These are phyloP conservation scores for Sanguinoderma infundibulare DNA, from an alignment of 1,284 basidiomycete genomes.

Conservation along the genomic window DNA sequence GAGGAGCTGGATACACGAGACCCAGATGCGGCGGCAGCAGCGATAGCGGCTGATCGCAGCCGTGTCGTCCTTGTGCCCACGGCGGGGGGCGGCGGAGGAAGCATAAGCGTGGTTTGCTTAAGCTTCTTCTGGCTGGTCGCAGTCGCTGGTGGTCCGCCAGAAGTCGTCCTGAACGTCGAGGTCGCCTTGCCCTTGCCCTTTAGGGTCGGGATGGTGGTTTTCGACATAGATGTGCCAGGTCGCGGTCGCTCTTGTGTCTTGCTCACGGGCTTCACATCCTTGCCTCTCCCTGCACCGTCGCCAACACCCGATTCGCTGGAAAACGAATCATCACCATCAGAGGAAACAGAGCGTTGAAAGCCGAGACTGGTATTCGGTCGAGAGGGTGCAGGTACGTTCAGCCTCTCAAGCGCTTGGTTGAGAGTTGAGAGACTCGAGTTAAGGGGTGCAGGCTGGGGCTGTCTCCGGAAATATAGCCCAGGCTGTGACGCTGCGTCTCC, in stretches of 20 bases:
- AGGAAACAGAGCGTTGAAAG: conserved; percentile 46
- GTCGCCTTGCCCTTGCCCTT: neutral
- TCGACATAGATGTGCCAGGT: neutral
- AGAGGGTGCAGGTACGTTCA: conserved; percentile 61
- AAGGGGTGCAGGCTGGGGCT: conserved; percentile 2
- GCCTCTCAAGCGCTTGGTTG: conserved; percentile 62
- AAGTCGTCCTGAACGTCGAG: neutral
- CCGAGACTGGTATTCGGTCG: conserved; percentile 70
- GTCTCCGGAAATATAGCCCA: neutral
- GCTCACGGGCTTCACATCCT: conserved; percentile 4
- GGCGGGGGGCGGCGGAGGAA: conserved; percentile 25
- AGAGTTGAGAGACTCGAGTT: conserved; percentile 46
- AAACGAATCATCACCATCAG: conserved; percentile 28
- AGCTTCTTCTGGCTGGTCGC: conserved; percentile 9
- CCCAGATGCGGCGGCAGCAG: neutral
- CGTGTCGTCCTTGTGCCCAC: conserved; percentile 9
- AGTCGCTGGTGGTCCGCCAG: neutral
- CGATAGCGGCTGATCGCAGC: conserved; percentile 5
- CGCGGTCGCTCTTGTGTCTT: neutral
- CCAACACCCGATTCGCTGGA: neutral
- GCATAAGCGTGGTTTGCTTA: conserved; percentile 29
- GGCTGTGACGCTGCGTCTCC: neutral
- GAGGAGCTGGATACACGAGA: neutral
- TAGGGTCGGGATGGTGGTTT: neutral
- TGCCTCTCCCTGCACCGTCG: conserved; percentile 1